Evolutionary conservation across 305 asterid genomes (phyloP).

Genomic region (Striga hermonthica): DNA sequence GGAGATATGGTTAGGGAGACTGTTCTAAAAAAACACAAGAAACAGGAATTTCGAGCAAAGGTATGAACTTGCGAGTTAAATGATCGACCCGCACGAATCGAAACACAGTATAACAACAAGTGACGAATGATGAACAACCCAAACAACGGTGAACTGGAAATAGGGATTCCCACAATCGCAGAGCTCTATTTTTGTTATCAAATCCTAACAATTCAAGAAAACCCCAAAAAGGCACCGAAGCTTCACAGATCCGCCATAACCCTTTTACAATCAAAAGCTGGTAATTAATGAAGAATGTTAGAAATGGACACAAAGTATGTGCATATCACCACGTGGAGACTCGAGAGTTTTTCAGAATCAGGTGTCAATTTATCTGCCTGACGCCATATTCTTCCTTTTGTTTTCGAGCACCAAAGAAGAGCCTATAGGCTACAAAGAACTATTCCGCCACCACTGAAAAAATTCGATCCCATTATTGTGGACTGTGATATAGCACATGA

Average conservation of each 20-base stretch:
- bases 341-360: constrained; percentile 31
- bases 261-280: constrained; percentile 13
- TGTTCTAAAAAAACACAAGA: constrained; percentile 10
- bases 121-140: background rate
- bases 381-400: constrained; percentile 43
- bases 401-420: background rate
- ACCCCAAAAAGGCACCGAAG: constrained; percentile 37
- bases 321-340: constrained; percentile 44
- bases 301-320: background rate
- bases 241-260: constrained; percentile 31
- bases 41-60: background rate
- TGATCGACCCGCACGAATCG: constrained; percentile 24
- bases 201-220: constrained; percentile 40
- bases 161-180: constrained; percentile 39
- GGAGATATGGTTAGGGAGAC: background rate
- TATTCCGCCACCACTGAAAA: no score
- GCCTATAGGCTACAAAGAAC: background rate
- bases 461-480: background rate
- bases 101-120: constrained; percentile 10
- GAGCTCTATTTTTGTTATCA: constrained; percentile 38
- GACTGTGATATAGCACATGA: background rate
- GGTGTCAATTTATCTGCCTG: constrained; percentile 52
- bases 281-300: constrained; percentile 3
- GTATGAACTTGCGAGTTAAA: constrained; percentile 10
- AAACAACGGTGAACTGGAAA: constrained; percentile 30